Conservation (phyloP, 768 basidiomycete species). For the Epithele typhae region DNA sequence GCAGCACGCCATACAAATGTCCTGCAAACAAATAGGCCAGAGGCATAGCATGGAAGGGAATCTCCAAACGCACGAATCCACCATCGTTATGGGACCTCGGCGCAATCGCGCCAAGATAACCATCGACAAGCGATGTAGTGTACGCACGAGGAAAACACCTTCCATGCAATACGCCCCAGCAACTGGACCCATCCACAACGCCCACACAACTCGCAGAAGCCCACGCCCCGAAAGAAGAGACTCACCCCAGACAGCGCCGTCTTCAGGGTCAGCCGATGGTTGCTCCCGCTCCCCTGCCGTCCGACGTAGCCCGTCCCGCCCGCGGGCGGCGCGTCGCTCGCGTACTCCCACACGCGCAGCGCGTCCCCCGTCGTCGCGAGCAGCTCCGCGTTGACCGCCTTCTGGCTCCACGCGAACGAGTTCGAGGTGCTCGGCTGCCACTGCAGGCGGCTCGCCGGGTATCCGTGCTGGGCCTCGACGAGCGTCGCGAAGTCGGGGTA, state of each 20-base stretch:
- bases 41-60: too few relatives aligned
- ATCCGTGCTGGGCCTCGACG: conserved; percentile 81
- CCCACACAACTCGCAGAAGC: not conserved
- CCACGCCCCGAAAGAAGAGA: conserved; percentile 10
- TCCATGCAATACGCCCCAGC: too few relatives aligned
- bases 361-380: conserved; percentile 95
- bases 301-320: conserved; percentile 64
- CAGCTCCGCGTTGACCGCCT: conserved; percentile 65
- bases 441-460: conserved; percentile 89
- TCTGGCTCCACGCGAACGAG: conserved; percentile 65
- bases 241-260: conserved; percentile 79
- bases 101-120: not conserved
- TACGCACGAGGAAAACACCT: too few relatives aligned
- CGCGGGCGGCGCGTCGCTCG: conserved; percentile 54
- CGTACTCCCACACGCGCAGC: conserved; percentile 87
- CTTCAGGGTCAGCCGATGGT: conserved; percentile 68
- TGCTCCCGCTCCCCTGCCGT: conserved; percentile 48
- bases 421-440: conserved; percentile 83
- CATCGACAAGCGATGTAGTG: too few relatives aligned
- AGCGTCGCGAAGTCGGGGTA: conserved; percentile 86
- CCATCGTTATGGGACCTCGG: not conserved
- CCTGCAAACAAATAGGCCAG: too few relatives aligned
- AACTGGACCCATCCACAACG: too few relatives aligned
- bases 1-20: too few relatives aligned
- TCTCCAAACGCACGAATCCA: too few relatives aligned